Evolutionary conservation across 2,329 filamentous ascomycete genomes (phyloP).

Genomic region (Chaetomiaceae sp.): DNA sequence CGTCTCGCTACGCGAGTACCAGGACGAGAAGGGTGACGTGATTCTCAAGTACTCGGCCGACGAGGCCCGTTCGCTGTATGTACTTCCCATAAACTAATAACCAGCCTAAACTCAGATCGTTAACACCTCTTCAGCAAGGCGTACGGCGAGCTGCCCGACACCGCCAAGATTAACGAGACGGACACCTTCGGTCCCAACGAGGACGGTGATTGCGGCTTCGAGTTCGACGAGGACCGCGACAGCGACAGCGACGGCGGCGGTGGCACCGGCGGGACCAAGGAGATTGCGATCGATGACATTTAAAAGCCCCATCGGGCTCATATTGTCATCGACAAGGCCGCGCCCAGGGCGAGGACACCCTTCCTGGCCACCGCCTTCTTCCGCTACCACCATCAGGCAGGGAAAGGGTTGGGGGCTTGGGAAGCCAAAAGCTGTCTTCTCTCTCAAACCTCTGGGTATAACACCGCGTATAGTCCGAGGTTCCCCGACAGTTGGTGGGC

Average conservation of each 20-base stretch:
- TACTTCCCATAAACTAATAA: neutral
- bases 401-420: slow-evolving; percentile 13
- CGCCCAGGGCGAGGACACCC: slow-evolving; percentile 12
- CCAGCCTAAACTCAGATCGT: neutral
- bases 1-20: slow-evolving; percentile 73
- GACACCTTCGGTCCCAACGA: slow-evolving; percentile 89
- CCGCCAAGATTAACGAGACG: slow-evolving; percentile 99
- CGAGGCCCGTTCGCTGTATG: slow-evolving; percentile 74
- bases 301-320: slow-evolving; percentile 39
- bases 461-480: slow-evolving; percentile 5
- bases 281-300: slow-evolving; percentile 94
- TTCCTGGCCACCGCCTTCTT: slow-evolving; percentile 15
- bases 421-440: slow-evolving; percentile 55
- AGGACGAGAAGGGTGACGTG: slow-evolving; percentile 86
- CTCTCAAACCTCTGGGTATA: slow-evolving; percentile 44
- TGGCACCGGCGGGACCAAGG: slow-evolving; percentile 58
- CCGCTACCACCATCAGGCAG: neutral
- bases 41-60: slow-evolving; percentile 95
- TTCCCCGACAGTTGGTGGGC: slow-evolving; percentile 28
- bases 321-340: neutral
- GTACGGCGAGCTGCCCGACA: slow-evolving; percentile 94
- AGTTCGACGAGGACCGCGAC: slow-evolving; percentile 92
- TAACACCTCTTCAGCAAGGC: slow-evolving; percentile 54
- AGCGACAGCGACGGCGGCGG: slow-evolving; percentile 50
- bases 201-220: slow-evolving; percentile 94